Evolutionary conservation across 108 stramenopile genomes (phyloP), one percentile per base, ranked within the genome.

Genomic region (Skeletonema grethae): DNA sequence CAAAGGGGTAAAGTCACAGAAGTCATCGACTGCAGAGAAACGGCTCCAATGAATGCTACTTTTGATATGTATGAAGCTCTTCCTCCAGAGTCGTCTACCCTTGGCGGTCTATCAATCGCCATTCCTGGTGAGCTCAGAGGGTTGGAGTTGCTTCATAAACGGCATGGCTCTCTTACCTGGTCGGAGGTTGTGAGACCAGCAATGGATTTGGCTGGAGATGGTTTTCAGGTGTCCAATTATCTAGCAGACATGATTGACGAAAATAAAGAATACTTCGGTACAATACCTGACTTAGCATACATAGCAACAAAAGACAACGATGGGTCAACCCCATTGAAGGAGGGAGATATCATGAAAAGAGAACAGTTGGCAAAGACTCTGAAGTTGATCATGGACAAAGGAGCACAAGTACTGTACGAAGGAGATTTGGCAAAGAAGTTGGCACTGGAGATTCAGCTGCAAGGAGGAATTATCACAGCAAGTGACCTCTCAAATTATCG

Each of bases 1-100:
- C 7, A 25, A 45, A 34, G 25, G 18, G 80, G 62, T 8, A 79
- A 79, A 43, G 63, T 86, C 4, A 82, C 84, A 5, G 85, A 90
- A 60, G 89, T 95, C 43, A 88, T 95, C 57, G 94, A 95, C 72
- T 82, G 86, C 61, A 69, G 94, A 25, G 94, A 95, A 73, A 68
- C 79, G 2, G 94, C 94, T 18, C 91, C 91, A 2, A 45, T 57
- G 12, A 72, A 66, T 18, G 62, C 91, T 15, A 46, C 78, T 12
- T 31, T 31, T 13, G 83, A 87, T 48, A 93, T 91, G 91, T 95
- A 72, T 72, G 38, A 57, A 11, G 55, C 45, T 5, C 22, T 78
- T 16, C 67, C 32, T 16, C 65, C 25, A 2, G 58, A 63, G 4
- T 73, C 87, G 20, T 87, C 89, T 13, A 55, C 74, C 12, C 39